Evolutionary conservation across 352 stramenopile genomes (phyloP).

Genomic region (Globisporangium parvum): DNA sequence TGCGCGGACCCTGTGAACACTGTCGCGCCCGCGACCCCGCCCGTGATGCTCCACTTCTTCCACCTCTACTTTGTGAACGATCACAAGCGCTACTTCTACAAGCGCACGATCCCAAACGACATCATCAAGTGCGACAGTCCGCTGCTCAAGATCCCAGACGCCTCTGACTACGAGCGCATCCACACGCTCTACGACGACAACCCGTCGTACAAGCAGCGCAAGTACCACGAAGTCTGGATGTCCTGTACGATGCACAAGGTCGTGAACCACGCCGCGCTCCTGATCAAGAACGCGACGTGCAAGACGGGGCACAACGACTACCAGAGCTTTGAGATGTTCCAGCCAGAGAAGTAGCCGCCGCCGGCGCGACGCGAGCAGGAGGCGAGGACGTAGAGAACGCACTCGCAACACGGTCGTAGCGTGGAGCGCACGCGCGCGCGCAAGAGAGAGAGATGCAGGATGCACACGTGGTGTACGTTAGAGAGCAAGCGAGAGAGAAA

Average conservation of each 20-base stretch:
- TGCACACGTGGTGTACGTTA: no score
- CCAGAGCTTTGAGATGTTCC: slow-evolving; percentile 6
- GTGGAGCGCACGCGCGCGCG: no score
- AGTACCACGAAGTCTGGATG: slow-evolving; percentile 4
- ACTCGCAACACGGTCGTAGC: no score
- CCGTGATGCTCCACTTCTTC: slow-evolving; percentile 1
- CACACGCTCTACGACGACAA: slow-evolving; percentile 3
- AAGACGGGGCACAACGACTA: background rate
- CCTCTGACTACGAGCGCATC: slow-evolving; percentile 2
- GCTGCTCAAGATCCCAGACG: background rate
- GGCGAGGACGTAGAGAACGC: background rate
- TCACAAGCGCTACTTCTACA: slow-evolving; percentile 4
- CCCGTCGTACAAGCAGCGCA: background rate
- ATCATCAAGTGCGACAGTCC: slow-evolving; percentile 1
- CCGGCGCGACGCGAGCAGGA: background rate
- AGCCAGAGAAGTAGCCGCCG: background rate
- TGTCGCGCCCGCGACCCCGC: background rate
- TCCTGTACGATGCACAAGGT: slow-evolving; percentile 10
- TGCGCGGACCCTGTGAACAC: slow-evolving; percentile 11
- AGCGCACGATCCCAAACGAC: slow-evolving; percentile 3
- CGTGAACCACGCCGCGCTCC: slow-evolving; percentile 4
- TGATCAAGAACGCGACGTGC: slow-evolving; percentile 7
- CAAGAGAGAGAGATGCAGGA: background rate
- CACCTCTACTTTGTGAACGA: slow-evolving; percentile 6
- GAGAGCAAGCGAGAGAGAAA: background rate